Conservation (phyloP, 495 filamentous ascomycete genomes). For the Hypoxylon intermedium region DNA sequence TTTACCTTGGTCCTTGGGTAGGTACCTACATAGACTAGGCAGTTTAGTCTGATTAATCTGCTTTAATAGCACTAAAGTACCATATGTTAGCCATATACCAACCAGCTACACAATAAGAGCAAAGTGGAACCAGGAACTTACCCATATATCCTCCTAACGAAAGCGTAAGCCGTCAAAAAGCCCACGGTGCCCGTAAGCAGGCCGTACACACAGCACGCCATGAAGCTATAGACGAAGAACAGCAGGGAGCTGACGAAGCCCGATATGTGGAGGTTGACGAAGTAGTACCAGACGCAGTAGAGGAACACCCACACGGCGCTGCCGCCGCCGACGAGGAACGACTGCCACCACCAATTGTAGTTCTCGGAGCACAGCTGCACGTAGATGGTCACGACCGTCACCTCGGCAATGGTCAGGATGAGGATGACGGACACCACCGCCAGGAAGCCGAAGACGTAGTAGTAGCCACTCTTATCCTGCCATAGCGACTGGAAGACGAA, state of each 20-base stretch:
- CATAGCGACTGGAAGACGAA: constrained; percentile 92
- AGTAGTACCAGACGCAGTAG: constrained; percentile 89
- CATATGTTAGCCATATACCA: constrained; percentile 17
- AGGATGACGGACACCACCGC: constrained; percentile 77
- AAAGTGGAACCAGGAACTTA: constrained; percentile 48
- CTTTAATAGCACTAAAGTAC: constrained; percentile 44
- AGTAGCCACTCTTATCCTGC: constrained; percentile 93
- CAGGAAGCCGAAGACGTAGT: constrained; percentile 93
- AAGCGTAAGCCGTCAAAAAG: constrained; percentile 86
- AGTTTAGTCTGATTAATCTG: constrained; percentile 29
- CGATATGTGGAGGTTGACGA: constrained; percentile 79
- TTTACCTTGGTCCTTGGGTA: too few relatives aligned
- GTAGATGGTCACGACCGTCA: constrained; percentile 89
- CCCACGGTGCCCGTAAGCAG: constrained; percentile 86
- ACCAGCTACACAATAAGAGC: background rate
- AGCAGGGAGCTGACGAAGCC: constrained; percentile 81
- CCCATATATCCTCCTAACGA: constrained; percentile 89
- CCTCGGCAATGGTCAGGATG: constrained; percentile 82
- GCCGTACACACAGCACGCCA: constrained; percentile 86
- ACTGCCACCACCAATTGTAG: constrained; percentile 97
- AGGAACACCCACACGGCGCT: constrained; percentile 84
- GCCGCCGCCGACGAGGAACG: constrained; percentile 82
- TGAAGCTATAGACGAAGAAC: constrained; percentile 82
- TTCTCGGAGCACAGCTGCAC: constrained; percentile 88
- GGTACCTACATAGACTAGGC: background rate